These are phyloP conservation scores for Phialophora tarda DNA, from an alignment of 2,329 filamentous ascomycete species.

Conservation along the genomic window DNA sequence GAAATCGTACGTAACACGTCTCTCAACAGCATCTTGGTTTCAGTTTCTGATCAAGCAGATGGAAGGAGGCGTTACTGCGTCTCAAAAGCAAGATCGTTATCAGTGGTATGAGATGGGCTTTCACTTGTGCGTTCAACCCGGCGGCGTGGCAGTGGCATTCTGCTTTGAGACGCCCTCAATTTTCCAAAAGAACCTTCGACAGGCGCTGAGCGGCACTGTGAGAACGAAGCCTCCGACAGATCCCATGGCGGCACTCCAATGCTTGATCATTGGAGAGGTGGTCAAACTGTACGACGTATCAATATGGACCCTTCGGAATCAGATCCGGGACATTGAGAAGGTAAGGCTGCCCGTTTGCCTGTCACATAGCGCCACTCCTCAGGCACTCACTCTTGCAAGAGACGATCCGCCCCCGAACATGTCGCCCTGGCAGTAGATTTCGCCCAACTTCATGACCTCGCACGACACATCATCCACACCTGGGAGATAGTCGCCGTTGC, in stretches of 20 bases:
- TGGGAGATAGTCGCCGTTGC: conserved; percentile 45
- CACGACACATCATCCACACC: conserved; percentile 44
- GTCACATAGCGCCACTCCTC: conserved; percentile 1
- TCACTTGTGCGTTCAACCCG: conserved; percentile 28
- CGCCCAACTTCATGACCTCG: conserved; percentile 43
- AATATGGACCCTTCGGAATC: conserved; percentile 44
- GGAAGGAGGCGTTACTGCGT: neutral
- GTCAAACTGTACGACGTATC: conserved; percentile 40
- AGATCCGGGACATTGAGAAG: conserved; percentile 44
- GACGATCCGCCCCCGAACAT: conserved; percentile 10
- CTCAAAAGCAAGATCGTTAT: conserved; percentile 19
- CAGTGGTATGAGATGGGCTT: conserved; percentile 39
- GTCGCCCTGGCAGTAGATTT: conserved; percentile 39
- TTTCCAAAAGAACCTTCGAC: conserved; percentile 16
- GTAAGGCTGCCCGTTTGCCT: conserved; percentile 27
- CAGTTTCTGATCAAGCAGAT: conserved; percentile 38
- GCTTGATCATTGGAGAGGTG: conserved; percentile 37
- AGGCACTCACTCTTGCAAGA: conserved; percentile 2
- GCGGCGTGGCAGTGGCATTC: conserved; percentile 18
- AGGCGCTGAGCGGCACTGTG: conserved; percentile 10
- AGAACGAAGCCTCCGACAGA: conserved; percentile 9
- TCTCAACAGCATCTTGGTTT: conserved; percentile 37
- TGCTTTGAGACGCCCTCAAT: conserved; percentile 32
- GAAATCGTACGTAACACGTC: neutral
- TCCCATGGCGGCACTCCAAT: conserved; percentile 35